Evolutionary conservation across 1,284 basidiomycete genomes (phyloP).

Genomic region (Hymenochaete sp.): DNA sequence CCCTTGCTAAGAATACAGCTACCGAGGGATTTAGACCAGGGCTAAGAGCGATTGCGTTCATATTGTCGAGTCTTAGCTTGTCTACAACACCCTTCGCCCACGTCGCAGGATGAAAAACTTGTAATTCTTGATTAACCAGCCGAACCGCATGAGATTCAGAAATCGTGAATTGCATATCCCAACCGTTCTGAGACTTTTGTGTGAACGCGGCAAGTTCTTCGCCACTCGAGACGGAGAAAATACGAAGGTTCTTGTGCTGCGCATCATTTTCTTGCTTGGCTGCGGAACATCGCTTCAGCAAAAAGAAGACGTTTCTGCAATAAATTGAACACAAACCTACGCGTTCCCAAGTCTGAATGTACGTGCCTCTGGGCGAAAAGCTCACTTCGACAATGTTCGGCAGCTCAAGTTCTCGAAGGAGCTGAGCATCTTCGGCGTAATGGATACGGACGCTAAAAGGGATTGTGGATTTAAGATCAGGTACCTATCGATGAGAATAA

Average conservation of each 20-base stretch:
- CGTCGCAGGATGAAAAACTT: conserved; percentile 77
- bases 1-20: conserved; percentile 86
- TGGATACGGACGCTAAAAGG: conserved; percentile 60
- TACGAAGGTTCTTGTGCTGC: conserved; percentile 82
- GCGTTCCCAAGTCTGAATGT: conserved; percentile 91
- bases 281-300: conserved; percentile 21
- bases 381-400: conserved; percentile 75
- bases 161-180: conserved; percentile 89
- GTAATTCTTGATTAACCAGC: conserved; percentile 76
- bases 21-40: conserved; percentile 79
- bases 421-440: conserved; percentile 64
- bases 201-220: conserved; percentile 75
- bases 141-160: conserved; percentile 86
- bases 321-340: conserved; percentile 38
- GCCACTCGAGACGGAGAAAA: conserved; percentile 78
- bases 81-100: conserved; percentile 74
- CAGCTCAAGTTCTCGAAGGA: conserved; percentile 61
- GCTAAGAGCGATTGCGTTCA: conserved; percentile 67
- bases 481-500: background rate
- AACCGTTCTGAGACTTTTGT: conserved; percentile 77
- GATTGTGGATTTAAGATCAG: conserved; percentile 12
- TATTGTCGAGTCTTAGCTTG: conserved; percentile 76
- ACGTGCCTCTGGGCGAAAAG: conserved; percentile 90
- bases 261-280: conserved; percentile 73
- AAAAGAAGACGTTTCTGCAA: background rate